Percentiles rank a stretch among this genome's conserved stretches.
These are phyloP conservation scores for Xylaria arbuscula DNA, from an alignment of 2,329 filamentous ascomycete genomes.

Conservation along the genomic window DNA sequence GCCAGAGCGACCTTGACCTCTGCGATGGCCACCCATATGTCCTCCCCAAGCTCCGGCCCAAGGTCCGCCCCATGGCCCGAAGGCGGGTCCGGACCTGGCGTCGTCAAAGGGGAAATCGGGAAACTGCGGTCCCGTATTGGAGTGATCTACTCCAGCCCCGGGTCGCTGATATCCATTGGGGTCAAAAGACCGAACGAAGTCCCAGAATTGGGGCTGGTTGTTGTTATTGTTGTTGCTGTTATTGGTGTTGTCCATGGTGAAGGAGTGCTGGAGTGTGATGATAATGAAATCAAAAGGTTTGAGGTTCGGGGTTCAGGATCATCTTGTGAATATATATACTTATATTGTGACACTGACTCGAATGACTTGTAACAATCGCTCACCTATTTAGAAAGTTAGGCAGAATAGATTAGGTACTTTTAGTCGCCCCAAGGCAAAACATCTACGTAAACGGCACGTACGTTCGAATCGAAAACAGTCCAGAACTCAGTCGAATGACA, in stretches of 20 bases:
- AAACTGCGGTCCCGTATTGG: constrained; percentile 34
- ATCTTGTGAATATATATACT: constrained; percentile 8
- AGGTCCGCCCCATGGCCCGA: constrained; percentile 17
- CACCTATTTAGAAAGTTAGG: background rate
- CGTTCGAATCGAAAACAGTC: background rate
- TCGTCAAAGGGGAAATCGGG: constrained; percentile 52
- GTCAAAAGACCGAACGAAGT: constrained; percentile 53
- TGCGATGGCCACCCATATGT: background rate
- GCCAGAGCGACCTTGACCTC: constrained; percentile 38
- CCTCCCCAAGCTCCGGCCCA: no score
- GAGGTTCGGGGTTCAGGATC: background rate
- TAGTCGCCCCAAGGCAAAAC: constrained; percentile 11
- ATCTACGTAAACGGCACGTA: constrained; percentile 10
- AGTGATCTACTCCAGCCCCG: constrained; percentile 44
- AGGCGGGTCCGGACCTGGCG: constrained; percentile 38
- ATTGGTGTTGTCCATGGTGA: constrained; percentile 7
- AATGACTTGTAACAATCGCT: background rate
- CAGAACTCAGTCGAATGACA: constrained; percentile 1
- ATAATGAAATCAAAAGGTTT: background rate
- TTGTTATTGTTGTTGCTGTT: constrained; percentile 39
- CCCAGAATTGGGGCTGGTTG: constrained; percentile 44
- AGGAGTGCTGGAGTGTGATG: background rate
- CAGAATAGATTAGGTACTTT: background rate
- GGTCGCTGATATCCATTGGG: constrained; percentile 36
- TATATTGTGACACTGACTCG: background rate